Evolutionary conservation across 768 basidiomycete species (phyloP).

Genomic region (Calocybe gangraenosa): DNA sequence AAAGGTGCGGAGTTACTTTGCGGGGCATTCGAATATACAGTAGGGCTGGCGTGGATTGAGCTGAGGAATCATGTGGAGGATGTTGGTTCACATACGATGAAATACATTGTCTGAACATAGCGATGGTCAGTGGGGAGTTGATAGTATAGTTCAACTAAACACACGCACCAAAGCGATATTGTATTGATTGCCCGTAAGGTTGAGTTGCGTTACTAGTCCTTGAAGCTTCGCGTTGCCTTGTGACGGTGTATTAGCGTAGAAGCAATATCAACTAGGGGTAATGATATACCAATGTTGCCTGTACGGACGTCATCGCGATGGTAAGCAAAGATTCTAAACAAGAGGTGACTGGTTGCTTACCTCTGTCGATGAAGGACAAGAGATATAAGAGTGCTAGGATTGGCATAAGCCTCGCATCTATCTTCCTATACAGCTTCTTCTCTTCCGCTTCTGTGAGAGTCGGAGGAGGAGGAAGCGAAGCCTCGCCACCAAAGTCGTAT

Average conservation of each 20-base stretch:
- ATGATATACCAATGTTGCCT: constrained; percentile 53
- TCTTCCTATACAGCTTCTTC: constrained; percentile 50
- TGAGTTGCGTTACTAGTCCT: constrained; percentile 52
- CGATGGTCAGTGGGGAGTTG: background rate
- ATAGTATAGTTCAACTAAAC: background rate
- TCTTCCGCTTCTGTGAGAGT: constrained; percentile 44
- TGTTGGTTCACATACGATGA: constrained; percentile 44
- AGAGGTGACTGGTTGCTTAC: constrained; percentile 19
- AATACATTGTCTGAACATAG: constrained; percentile 58
- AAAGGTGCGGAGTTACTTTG: constrained; percentile 44
- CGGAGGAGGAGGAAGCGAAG: constrained; percentile 41
- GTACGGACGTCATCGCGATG: background rate
- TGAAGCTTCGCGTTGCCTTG: constrained; percentile 66
- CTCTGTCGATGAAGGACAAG: constrained; percentile 61
- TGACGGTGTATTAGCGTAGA: background rate
- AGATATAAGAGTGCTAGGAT: constrained; percentile 59
- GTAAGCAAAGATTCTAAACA: background rate
- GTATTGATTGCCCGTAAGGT: constrained; percentile 55
- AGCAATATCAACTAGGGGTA: background rate
- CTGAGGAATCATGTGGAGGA: background rate
- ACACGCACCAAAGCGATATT: constrained; percentile 58
- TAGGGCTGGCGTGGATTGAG: constrained; percentile 37
- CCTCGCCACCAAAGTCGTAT: constrained; percentile 41
- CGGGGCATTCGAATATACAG: constrained; percentile 65
- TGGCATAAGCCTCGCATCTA: constrained; percentile 55